phyloP scores from a whole-genome alignment of 345 rosid species.

The Moricandia moricandioides region DNA sequence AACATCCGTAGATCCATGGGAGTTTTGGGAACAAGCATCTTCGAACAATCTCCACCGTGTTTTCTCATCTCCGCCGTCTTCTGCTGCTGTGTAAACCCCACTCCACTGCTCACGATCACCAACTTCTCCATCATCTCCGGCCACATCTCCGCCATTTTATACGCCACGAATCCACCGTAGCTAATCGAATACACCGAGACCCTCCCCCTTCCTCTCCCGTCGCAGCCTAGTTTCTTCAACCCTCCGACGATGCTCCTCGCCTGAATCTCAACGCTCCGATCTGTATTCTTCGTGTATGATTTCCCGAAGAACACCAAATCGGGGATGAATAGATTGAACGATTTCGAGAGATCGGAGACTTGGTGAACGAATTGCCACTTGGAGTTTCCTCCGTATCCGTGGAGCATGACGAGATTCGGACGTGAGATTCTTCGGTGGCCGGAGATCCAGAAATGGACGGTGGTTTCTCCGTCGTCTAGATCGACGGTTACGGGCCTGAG shows the following conservation, averaged over 20 bases:
- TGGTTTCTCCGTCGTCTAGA: conserved; percentile 54
- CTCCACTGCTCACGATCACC: conserved; percentile 67
- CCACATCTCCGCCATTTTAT: conserved; percentile 61
- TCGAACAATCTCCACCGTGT: conserved; percentile 47
- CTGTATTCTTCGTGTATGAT: conserved; percentile 39
- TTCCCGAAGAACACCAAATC: conserved; percentile 71
- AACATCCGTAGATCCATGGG: conserved; percentile 52
- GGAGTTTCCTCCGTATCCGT: conserved; percentile 70
- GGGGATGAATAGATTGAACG: conserved; percentile 59
- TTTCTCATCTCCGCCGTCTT: conserved; percentile 41
- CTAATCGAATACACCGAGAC: conserved; percentile 56
- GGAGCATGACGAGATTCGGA: conserved; percentile 58
- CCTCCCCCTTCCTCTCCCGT: not conserved
- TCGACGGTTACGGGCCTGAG: conserved; percentile 59
- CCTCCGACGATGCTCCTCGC: conserved; percentile 55
- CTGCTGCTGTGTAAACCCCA: conserved; percentile 46
- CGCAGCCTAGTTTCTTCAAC: conserved; percentile 55
- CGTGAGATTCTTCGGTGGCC: conserved; percentile 40
- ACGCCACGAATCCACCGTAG: conserved; percentile 79
- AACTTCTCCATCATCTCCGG: conserved; percentile 54
- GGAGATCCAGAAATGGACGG: conserved; percentile 63
- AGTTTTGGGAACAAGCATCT: conserved; percentile 52
- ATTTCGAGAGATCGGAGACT: conserved; percentile 45
- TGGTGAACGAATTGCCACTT: conserved; percentile 71
- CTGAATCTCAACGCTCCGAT: conserved; percentile 56